Evolutionary conservation across 345 rosid species (phyloP), one percentile per base, ranked within the genome.

Genomic region (Eucalyptus cloeziana): DNA sequence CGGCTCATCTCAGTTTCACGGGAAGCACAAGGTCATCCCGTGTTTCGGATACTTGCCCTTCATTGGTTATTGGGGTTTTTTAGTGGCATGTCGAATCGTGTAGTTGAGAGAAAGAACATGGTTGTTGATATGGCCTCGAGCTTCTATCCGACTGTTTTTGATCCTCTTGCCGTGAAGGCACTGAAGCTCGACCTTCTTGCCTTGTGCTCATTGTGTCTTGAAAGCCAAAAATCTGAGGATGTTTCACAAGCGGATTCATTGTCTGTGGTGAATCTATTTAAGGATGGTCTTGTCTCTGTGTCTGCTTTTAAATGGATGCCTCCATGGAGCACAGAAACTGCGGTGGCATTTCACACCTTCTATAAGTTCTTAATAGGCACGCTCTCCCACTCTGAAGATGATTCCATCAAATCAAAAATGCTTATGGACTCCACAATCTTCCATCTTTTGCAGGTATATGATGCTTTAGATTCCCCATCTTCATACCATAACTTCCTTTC

Each of bases 281-380:
- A 95, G 91, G 94, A 94, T 44, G 95, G 98, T 71, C 92, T 97
- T 88, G 92, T 94, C 31, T 95, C 98, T 21, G 97, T 97, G 91
- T 95, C 96, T 13, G 97, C 96, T 89, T 96, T 96, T 91, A 96
- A 95, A 89, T 97, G 99, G 99, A 91, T 97, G 92, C 97, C 99
- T 90, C 94, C 98, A 22, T 94, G 96, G 95, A 96, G 99, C 92
- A 90, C 97, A n/a, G 99, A 97, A 93, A 97, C 99, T 88, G 94
- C 95, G 3, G 94, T 96, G 90, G 99, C 98, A 33, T 96, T 96
- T 91, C 99, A 97, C 37, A 91, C 94, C 87, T 95, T 94, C 85
- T 97, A 97, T 93, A 97, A 95, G 93, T 96, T 97, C 91, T 91
- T 96, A 91, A 93, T 96, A 40, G 96, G 96, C 88, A 92, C 94